Percentiles rank a stretch among this genome's conserved stretches.
Conservation (phyloP, 2,329 filamentous ascomycete genomes). For the Penicillium sp. region DNA sequence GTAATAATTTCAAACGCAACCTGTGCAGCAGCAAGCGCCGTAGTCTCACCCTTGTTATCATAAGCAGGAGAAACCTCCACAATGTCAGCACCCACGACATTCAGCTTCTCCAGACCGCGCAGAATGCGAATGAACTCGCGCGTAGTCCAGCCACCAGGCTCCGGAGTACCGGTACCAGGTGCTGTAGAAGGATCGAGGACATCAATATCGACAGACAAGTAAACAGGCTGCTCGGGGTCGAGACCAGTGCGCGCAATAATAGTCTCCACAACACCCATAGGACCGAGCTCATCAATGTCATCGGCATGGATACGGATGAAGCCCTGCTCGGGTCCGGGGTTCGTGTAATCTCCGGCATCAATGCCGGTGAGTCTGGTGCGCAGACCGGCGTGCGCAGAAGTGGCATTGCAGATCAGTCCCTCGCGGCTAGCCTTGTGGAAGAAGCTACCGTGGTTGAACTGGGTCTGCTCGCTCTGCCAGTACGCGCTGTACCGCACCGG, state of each 20-base stretch:
- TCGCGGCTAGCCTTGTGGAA: conserved; percentile 87
- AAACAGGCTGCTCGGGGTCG: conserved; percentile 71
- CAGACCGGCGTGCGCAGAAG: conserved; percentile 79
- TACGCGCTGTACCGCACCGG: conserved; percentile 73
- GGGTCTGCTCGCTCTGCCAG: conserved; percentile 70
- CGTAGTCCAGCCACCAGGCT: conserved; percentile 89
- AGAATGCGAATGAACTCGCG: conserved; percentile 83
- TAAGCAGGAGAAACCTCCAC: conserved; percentile 88
- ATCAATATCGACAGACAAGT: conserved; percentile 79
- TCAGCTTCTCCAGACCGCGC: conserved; percentile 76
- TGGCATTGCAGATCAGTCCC: conserved; percentile 72
- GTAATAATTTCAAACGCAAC: conserved; percentile 84
- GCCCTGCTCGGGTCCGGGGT: conserved; percentile 70
- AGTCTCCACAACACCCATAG: conserved; percentile 66
- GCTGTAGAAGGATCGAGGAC: conserved; percentile 71
- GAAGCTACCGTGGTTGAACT: conserved; percentile 88
- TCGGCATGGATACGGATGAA: conserved; percentile 81
- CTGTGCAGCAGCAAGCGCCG: conserved; percentile 80
- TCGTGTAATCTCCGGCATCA: conserved; percentile 68
- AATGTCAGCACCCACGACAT: conserved; percentile 85
- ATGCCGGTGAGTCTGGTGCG: conserved; percentile 72
- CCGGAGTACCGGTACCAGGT: conserved; percentile 83
- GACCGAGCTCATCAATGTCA: conserved; percentile 82
- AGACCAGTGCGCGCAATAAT: conserved; percentile 72
- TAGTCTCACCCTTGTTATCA: conserved; percentile 77